Percentiles rank a stretch among this genome's conserved stretches.
Conservation (phyloP, 495 filamentous ascomycete species). For the Xylona heveae region DNA sequence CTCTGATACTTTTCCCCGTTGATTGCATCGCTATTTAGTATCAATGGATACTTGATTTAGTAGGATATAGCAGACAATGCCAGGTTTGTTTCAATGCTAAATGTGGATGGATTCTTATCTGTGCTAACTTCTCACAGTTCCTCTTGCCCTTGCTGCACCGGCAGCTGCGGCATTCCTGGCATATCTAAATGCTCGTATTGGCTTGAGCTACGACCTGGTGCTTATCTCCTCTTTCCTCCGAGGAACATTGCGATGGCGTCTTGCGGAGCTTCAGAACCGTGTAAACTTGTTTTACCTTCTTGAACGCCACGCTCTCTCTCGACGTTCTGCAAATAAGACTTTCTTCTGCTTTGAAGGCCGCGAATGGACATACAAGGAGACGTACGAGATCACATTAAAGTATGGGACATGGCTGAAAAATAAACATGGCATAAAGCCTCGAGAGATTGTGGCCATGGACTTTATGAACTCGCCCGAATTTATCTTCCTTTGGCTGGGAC, state of each 20-base stretch:
- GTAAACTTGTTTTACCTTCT: slow-evolving; percentile 64
- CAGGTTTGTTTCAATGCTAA: no score
- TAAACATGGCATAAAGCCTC: slow-evolving; percentile 41
- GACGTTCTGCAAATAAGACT: slow-evolving; percentile 26
- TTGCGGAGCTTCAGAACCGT: slow-evolving; percentile 31
- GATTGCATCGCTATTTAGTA: no score
- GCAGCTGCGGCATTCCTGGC: slow-evolving; percentile 46
- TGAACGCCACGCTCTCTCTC: slow-evolving; percentile 41
- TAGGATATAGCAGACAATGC: no score
- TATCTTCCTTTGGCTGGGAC: slow-evolving; percentile 60
- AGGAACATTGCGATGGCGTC: slow-evolving; percentile 17
- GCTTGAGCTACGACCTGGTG: slow-evolving; percentile 40
- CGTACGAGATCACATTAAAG: slow-evolving; percentile 51
- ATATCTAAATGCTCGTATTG: slow-evolving; percentile 60
- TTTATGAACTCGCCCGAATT: slow-evolving; percentile 73
- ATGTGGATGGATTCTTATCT: not conserved
- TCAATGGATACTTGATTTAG: no score
- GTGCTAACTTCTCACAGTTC: not conserved
- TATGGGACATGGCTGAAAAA: slow-evolving; percentile 71
- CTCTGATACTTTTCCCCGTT: no score
- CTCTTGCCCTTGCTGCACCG: slow-evolving; percentile 29
- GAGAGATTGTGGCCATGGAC: slow-evolving; percentile 74
- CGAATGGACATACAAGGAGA: slow-evolving; percentile 61
- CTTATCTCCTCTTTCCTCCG: slow-evolving; percentile 29
- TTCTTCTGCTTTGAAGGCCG: slow-evolving; percentile 60